Evolutionary conservation across 2,329 filamentous ascomycete genomes (phyloP).

Genomic region (Pseudocercospora vitis): DNA sequence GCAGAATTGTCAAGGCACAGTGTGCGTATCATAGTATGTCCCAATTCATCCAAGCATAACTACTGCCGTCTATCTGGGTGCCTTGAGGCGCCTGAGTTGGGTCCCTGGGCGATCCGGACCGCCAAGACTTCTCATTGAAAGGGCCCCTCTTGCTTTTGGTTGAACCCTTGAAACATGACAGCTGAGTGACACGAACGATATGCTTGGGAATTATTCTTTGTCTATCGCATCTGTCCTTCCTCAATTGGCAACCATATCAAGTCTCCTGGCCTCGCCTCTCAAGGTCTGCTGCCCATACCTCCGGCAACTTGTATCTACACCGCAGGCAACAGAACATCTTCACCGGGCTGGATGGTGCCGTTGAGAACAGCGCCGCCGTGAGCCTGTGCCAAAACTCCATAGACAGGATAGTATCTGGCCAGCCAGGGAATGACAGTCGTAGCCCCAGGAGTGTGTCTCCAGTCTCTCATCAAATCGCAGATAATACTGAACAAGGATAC

Average conservation of each 20-base stretch:
- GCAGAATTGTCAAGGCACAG: background rate
- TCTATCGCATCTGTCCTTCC: background rate
- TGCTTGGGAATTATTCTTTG: background rate
- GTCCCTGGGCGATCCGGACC: background rate
- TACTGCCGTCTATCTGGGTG: background rate
- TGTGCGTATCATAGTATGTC: background rate
- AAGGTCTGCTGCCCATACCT: too few relatives aligned
- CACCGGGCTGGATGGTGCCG: constrained; percentile 59
- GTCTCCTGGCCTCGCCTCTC: too few relatives aligned
- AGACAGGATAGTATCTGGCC: constrained; percentile 64
- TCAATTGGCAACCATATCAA: too few relatives aligned
- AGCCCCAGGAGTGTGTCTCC: constrained; percentile 57
- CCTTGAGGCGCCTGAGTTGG: background rate
- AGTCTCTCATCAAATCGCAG: constrained; percentile 70
- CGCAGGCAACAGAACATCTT: constrained; percentile 41
- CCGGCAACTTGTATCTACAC: too few relatives aligned
- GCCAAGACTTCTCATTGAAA: background rate
- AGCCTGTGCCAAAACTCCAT: constrained; percentile 62
- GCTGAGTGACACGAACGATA: background rate
- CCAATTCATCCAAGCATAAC: background rate
- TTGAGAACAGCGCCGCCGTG: constrained; percentile 62
- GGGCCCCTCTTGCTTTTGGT: background rate
- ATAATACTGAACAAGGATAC: constrained; percentile 64
- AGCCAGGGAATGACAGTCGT: constrained; percentile 62
- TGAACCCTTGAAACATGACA: background rate